Base-by-base conservation (phyloP, 345 rosid species). In the Lagerstroemia speciosa region DNA sequence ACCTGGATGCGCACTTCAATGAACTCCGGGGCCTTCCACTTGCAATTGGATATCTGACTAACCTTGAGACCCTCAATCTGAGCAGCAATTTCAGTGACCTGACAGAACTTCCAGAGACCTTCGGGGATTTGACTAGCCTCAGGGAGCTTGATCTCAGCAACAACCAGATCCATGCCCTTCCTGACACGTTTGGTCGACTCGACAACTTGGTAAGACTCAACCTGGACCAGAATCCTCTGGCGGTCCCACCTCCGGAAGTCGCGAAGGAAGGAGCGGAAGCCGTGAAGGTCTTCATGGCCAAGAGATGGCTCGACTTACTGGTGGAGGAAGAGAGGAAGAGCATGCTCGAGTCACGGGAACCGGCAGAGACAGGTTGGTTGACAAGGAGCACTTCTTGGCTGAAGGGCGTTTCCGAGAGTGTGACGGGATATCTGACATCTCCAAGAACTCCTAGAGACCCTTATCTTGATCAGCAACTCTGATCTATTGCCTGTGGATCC, bases 91-190 rank as follows among this genome's bases (percentile, higher is more conserved):
- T 92, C 81, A 84, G 83, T 8, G 93, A 92, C 75, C 75, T 89
- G 81, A 83, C 50, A 48, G 92, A 83, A 58, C 98, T 92, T 29
- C 96, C 98, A 2, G 84, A 83, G 34, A 86, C 92, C 3, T 80
- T 92, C 12, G 98, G 96, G 5, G 90, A 89, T 43, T 80, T 92
- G 79, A 79, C 71, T n/a, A 89, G 77, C 78, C 96, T 92, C 53
- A 89, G 75, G 79, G 97, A 91, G 62, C 96, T 91, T 12, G 93
- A 91, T 74, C 82, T 91, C 53, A 89, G 97, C 75, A 89, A 92
- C 87, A 92, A 92, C 80, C 98, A 92, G 76, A 81, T 92, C 72
- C 83, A 82, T 62, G 83, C 87, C 30, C 85, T 92, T 55, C 98
- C 98, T 0, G 87, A 86, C 61, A 77, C 93, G 15, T 92, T 92